Evolutionary conservation across 768 basidiomycete species (phyloP), one percentile per base, ranked within the genome.

Genomic region (Pisolithus marmoratus): DNA sequence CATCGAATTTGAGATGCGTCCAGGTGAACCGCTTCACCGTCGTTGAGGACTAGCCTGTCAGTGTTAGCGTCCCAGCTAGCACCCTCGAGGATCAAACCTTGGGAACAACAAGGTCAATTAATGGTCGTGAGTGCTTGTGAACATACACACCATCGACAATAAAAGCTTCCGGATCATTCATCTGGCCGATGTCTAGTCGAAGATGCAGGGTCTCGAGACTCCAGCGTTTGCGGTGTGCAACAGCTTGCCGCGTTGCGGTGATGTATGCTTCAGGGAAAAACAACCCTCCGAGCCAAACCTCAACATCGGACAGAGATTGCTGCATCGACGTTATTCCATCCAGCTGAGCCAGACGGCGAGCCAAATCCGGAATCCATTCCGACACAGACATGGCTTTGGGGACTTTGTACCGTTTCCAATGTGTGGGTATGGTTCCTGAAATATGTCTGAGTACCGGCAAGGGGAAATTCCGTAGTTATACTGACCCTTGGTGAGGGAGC

Each of bases 201-300:
- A 98, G 69, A 51, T 81, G 74, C 60, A 98, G 66, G 8, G 90
- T 92, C 69, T 99, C 95, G 56, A 99, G 71, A 68, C 92, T 94
- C 87, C 90, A 91, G 58, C 84, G 83, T 72, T 87, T 92, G 50
- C 84, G 77, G 65, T 97, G 94, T 2, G 95, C 96, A 5, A 94
- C 89, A n/a, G 90, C 84, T 68, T 99, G 95, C 47, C 95, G 79
- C 2, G 93, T 94, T 2, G 95, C 95, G 1, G 95, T 97, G 60
- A 98, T 80, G 65, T 93, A 98, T 3, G 94, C 94, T 63, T 94
- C 91, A 1, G 95, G 96, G 80, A 90, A 94, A 79, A 98, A 97
- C 51, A 99, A 69, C 0, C 91, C 90, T 22, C 95, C 94, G 14
- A 98, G 81, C 89, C 91, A 92, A 42, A 96, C 88, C 68, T 90